phyloP scores from a whole-genome alignment of 306 rosid genomes.

The Castanea sativa region DNA sequence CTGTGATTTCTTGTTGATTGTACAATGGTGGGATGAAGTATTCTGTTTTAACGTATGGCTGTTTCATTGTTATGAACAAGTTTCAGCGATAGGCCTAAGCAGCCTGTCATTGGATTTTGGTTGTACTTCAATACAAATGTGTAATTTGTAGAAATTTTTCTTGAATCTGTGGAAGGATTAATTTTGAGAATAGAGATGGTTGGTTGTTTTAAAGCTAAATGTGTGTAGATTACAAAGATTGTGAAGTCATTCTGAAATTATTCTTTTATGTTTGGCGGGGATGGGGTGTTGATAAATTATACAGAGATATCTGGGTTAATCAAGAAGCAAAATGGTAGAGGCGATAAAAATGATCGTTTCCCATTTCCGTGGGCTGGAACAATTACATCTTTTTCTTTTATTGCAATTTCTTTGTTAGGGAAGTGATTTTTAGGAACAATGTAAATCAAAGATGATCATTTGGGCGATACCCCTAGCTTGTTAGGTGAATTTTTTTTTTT shows the following conservation, averaged over 20 bases:
- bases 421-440: too few species aligned
- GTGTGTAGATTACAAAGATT: background rate
- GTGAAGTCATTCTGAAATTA: background rate
- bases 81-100: background rate
- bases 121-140: background rate
- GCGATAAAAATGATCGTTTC: too few species aligned
- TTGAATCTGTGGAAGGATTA: background rate
- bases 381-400: too few species aligned
- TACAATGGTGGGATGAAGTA: background rate
- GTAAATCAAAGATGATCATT: too few species aligned
- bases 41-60: background rate
- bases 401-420: too few species aligned
- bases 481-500: too few species aligned
- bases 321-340: too few species aligned
- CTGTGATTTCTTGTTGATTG: background rate
- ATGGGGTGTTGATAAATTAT: too few species aligned
- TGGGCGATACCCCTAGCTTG: too few species aligned
- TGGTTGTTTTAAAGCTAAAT: background rate
- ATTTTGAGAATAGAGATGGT: background rate
- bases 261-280: too few species aligned
- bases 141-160: background rate
- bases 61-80: background rate
- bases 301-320: too few species aligned
- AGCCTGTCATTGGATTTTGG: background rate
- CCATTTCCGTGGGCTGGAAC: too few species aligned